A percentile compares a stretch with the other conserved stretches of the same genome.
Conservation (phyloP, 805 yeast genomes). For the Starmerella vitae region DNA sequence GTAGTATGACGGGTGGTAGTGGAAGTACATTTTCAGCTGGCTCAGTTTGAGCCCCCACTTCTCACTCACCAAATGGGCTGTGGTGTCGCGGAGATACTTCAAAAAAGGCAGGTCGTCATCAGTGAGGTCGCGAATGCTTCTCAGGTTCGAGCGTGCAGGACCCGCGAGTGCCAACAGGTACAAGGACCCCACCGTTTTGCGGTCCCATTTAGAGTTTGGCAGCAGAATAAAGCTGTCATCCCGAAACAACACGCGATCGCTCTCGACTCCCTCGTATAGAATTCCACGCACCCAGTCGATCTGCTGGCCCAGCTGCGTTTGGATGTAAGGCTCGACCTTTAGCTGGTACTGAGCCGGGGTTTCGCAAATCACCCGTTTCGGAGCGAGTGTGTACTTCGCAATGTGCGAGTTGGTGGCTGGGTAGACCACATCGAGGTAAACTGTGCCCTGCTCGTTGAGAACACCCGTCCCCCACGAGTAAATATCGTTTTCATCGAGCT, state of each 20-base stretch:
- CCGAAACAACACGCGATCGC: constrained; percentile 62
- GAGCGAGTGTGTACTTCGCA: constrained; percentile 53
- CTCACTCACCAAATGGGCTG: constrained; percentile 36
- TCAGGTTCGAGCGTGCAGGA: constrained; percentile 40
- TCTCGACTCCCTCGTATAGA: constrained; percentile 65
- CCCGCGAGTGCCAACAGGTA: constrained; percentile 68
- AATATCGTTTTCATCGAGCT: constrained; percentile 61
- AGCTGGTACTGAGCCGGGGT: constrained; percentile 61
- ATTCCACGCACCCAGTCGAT: constrained; percentile 86
- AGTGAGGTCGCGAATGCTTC: constrained; percentile 63
- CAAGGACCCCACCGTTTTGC: constrained; percentile 48
- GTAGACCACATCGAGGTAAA: constrained; percentile 54
- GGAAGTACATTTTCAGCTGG: constrained; percentile 64
- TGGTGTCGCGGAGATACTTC: constrained; percentile 32
- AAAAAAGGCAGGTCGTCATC: constrained; percentile 48
- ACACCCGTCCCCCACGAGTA: constrained; percentile 66
- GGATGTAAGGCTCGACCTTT: constrained; percentile 61
- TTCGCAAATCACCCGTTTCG: constrained; percentile 52
- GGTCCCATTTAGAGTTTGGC: constrained; percentile 95
- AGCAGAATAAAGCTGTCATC: constrained; percentile 59
- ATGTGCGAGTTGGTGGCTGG: constrained; percentile 87
- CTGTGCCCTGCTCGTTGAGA: constrained; percentile 44
- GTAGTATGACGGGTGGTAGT: constrained; percentile 88
- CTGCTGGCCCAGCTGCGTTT: constrained; percentile 60
- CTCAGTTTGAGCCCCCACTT: constrained; percentile 39